A percentile compares a stretch with the other conserved stretches of the same genome.
Conservation (phyloP, 177 flowering plant species). For the Vitis hybrid region DNA sequence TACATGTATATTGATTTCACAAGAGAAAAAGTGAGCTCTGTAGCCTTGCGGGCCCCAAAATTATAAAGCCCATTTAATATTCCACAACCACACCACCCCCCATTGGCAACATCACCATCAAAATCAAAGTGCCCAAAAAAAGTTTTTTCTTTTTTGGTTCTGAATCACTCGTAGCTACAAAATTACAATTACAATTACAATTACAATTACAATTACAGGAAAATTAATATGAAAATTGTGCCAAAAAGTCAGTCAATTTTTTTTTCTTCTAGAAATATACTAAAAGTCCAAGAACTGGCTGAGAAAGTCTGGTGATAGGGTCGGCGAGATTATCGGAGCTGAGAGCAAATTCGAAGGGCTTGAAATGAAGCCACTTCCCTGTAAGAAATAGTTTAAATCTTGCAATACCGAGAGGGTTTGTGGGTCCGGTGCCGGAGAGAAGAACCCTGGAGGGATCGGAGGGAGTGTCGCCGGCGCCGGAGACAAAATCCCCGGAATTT, state of each 20-base stretch:
- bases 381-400: conserved; percentile 30
- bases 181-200: too few relatives aligned
- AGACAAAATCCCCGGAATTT: conserved; percentile 52
- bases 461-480: conserved; percentile 58
- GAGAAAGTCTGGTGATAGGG: conserved; percentile 36
- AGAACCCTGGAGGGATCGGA: conserved; percentile 36
- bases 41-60: too few relatives aligned
- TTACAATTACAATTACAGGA: too few relatives aligned
- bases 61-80: too few relatives aligned
- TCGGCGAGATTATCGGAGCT: conserved; percentile 37
- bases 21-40: too few relatives aligned
- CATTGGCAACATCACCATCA: too few relatives aligned
- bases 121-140: too few relatives aligned
- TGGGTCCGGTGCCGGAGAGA: conserved; percentile 38
- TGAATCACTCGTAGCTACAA: too few relatives aligned
- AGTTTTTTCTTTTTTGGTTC: too few relatives aligned
- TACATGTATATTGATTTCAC: too few relatives aligned
- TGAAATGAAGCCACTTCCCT: conserved; percentile 23
- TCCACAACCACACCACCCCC: too few relatives aligned
- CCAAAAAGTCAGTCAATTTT: neutral
- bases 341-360: conserved; percentile 37
- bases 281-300: conserved; percentile 17
- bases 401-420: neutral
- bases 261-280: too few relatives aligned
- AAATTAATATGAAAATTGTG: neutral